These are phyloP conservation scores for Gardenia jasminoides DNA, from an alignment of 257 asterid genomes.

Conservation along the genomic window DNA sequence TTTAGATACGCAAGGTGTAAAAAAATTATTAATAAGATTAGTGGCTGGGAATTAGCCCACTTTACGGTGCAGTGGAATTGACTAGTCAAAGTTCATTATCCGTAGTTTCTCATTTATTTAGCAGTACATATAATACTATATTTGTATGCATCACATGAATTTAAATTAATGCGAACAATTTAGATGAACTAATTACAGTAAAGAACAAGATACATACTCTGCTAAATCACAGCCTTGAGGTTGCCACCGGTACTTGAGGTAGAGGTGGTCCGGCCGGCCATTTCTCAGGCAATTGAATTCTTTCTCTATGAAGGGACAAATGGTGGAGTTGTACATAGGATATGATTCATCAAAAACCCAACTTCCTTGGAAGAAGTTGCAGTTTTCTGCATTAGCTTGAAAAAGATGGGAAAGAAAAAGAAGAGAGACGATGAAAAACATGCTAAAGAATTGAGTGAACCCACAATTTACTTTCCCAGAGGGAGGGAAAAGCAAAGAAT, in stretches of 20 bases:
- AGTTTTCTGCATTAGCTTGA: constrained; percentile 17
- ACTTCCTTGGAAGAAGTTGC: constrained; percentile 48
- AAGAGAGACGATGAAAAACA: not conserved
- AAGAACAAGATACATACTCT: constrained; percentile 4
- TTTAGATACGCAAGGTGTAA: not conserved
- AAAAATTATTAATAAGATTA: not conserved
- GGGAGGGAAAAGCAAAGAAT: no score
- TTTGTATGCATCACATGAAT: not conserved
- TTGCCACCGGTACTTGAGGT: constrained; percentile 38
- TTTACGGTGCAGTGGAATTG: not conserved
- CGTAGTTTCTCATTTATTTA: not conserved
- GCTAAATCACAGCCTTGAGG: constrained; percentile 25
- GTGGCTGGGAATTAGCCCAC: not conserved
- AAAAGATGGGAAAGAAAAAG: not conserved
- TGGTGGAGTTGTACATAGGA: constrained; percentile 38
- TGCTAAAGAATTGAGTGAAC: not conserved
- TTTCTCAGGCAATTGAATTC: constrained; percentile 46
- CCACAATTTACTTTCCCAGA: not conserved
- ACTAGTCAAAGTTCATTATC: not conserved
- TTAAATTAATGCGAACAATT: not conserved
- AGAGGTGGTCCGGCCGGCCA: constrained; percentile 44
- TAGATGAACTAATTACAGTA: not conserved
- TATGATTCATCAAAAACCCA: constrained; percentile 51
- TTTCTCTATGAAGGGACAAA: constrained; percentile 43
- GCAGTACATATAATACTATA: not conserved